Evolutionary conservation across 2,329 filamentous ascomycete species (phyloP).

Genomic region (Diplodia seriata): DNA sequence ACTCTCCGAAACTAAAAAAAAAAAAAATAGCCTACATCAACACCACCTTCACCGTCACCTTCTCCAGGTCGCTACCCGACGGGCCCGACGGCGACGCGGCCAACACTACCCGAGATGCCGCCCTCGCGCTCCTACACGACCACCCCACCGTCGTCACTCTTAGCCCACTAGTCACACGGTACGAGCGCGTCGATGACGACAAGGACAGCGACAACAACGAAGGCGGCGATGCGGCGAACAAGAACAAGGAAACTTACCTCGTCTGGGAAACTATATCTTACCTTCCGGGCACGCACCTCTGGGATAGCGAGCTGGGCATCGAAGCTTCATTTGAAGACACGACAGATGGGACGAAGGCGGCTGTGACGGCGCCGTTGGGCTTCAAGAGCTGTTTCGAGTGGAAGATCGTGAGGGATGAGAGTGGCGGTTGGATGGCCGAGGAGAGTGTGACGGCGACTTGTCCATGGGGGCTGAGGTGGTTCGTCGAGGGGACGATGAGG

Average conservation of each 20-base stretch:
- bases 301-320: conserved; percentile 9
- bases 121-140: conserved; percentile 21
- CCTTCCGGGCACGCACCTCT: conserved; percentile 6
- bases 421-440: neutral
- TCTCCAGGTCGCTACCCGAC: neutral
- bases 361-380: conserved; percentile 17
- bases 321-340: conserved; percentile 6
- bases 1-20: neutral
- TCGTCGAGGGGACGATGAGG: conserved; percentile 28
- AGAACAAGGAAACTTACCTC: neutral
- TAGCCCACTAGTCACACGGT: conserved; percentile 9
- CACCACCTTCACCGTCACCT: conserved; percentile 11
- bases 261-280: conserved; percentile 12
- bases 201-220: neutral
- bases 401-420: neutral
- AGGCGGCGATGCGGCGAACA: neutral
- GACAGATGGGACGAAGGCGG: conserved; percentile 3
- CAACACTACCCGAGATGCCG: neutral
- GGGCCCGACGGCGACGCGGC: neutral
- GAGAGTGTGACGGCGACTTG: conserved; percentile 1
- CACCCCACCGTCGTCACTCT: conserved; percentile 23
- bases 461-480: conserved; percentile 18
- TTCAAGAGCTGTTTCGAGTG: conserved; percentile 6
- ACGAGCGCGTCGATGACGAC: conserved; percentile 3
- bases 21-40: neutral